phyloP scores from a whole-genome alignment of 129 eudicot species.

The Lonicera japonica region DNA sequence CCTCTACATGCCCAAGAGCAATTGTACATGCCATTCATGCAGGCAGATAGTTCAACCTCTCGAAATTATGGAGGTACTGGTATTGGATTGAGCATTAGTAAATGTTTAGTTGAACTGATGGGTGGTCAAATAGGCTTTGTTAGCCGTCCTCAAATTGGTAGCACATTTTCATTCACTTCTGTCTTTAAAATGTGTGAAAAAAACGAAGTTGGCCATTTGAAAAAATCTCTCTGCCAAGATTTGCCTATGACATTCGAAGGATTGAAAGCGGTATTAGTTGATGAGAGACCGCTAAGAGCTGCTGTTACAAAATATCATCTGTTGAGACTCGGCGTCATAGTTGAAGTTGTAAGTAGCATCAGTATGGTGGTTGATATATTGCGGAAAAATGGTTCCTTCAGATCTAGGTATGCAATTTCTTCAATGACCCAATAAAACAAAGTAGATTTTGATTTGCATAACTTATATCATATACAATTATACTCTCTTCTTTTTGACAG shows the following conservation, averaged over 20 bases:
- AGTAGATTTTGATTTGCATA: too few species aligned
- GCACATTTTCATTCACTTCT: slow-evolving; percentile 72
- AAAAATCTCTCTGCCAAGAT: slow-evolving; percentile 38
- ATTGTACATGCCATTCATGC: slow-evolving; percentile 81
- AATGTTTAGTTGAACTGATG: slow-evolving; percentile 80
- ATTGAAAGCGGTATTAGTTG: slow-evolving; percentile 62
- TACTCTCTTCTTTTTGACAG: slow-evolving; percentile 16
- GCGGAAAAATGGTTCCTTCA: slow-evolving; percentile 29
- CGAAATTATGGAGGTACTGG: slow-evolving; percentile 88
- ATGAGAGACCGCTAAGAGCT: slow-evolving; percentile 59
- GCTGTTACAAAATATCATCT: slow-evolving; percentile 67
- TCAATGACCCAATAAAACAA: too few species aligned
- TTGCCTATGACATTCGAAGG: slow-evolving; percentile 52
- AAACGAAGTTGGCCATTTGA: slow-evolving; percentile 19
- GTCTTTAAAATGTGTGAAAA: slow-evolving; percentile 41
- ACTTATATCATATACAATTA: neutral
- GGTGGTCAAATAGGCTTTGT: slow-evolving; percentile 66
- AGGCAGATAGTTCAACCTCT: slow-evolving; percentile 84
- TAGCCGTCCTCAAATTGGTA: slow-evolving; percentile 68
- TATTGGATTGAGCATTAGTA: slow-evolving; percentile 79
- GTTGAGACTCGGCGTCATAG: slow-evolving; percentile 58
- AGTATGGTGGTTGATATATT: slow-evolving; percentile 25
- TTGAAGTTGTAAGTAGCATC: slow-evolving; percentile 41
- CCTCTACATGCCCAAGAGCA: slow-evolving; percentile 67
- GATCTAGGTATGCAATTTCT: slow-evolving; percentile 26